Base-by-base conservation (phyloP, 2,329 filamentous ascomycete species). In the Clarireedia sp. region DNA sequence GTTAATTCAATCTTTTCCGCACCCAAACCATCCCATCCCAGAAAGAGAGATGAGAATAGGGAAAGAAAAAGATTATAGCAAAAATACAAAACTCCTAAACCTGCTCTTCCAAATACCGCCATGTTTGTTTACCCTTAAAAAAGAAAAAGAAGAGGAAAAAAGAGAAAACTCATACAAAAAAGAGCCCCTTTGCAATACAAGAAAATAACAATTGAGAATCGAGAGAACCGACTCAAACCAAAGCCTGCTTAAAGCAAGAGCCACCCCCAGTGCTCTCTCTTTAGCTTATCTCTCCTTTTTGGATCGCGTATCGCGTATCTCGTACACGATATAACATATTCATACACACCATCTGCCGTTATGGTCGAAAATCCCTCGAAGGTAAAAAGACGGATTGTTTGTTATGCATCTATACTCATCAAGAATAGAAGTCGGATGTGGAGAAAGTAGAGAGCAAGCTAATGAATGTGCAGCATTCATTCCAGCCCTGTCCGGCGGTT, bases 251-350 rank as follows among this genome's bases (percentile, higher is more conserved):
- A 37, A 29, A 29, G 51, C 24, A 48, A 54, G 51, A 48, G 51
- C 36, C 51, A 40, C 23, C 17, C 44, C 23, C 17, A 45, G 14
- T 46, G n/a, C 23, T 16, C 33, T 38, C 53, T 41, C 37, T 26
- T 38, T 36, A 29, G 38, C 38, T 45, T 21, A 43, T 51, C 38
- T 51, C 48, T 33, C 9, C 38, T 41, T 41, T 41, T 19, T 19
- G 17, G 38, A 33, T 37, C 26, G 29, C 24, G 23, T 29, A 33
- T 37, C 26, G 29, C 24, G 23, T 29, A 51, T 51, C 44, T 55
- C 48, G 29, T 55, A 55, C 53, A 55, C 29, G 37, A 54, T 54
- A 49, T 54, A 54, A 43, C 36, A 48, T 54, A 36, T 54, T 54
- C 51, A 48, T 54, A 54, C 51, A 54, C 21, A 45, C 38, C 8